Evolutionary conservation across 1,139 yeast genomes (phyloP).

Genomic region (Kluyveromyces sp.): DNA sequence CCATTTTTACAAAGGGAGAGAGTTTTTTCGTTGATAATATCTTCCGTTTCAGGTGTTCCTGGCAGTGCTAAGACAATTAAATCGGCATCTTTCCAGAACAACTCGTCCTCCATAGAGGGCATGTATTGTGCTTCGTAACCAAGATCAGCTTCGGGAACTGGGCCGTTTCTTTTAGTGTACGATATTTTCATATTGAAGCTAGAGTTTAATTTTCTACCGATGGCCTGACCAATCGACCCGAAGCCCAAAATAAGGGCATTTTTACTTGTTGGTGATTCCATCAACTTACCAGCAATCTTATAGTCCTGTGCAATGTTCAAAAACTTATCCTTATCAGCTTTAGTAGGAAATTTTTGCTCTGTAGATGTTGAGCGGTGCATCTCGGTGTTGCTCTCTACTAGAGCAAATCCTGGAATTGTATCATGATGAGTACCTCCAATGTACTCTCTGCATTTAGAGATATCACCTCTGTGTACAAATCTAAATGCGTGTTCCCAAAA

Average conservation of each 20-base stretch:
- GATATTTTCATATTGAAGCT: constrained; percentile 59
- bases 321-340: constrained; percentile 2
- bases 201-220: constrained; percentile 47
- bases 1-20: constrained; percentile 43
- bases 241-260: constrained; percentile 66
- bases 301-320: constrained; percentile 25
- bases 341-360: constrained; percentile 8
- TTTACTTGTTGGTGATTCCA: constrained; percentile 51
- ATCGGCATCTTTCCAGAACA: constrained; percentile 40
- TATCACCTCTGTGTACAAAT: constrained; percentile 31
- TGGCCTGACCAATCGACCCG: constrained; percentile 65
- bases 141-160: constrained; percentile 37
- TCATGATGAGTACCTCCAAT: constrained; percentile 27
- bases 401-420: constrained; percentile 15
- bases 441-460: constrained; percentile 35
- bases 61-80: constrained; percentile 65
- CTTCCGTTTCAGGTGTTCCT: constrained; percentile 48
- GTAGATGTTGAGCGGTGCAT: constrained; percentile 8
- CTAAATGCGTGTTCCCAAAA: constrained; percentile 41
- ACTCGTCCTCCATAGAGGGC: constrained; percentile 29
- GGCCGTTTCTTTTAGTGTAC: constrained; percentile 50
- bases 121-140: constrained; percentile 43
- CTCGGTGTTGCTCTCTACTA: constrained; percentile 5
- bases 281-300: constrained; percentile 44
- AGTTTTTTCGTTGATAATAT: constrained; percentile 45